A percentile compares a stretch with the other conserved stretches of the same genome.
These are phyloP conservation scores for Mariannaea elegans DNA, from an alignment of 2,329 filamentous ascomycete genomes.

Conservation along the genomic window DNA sequence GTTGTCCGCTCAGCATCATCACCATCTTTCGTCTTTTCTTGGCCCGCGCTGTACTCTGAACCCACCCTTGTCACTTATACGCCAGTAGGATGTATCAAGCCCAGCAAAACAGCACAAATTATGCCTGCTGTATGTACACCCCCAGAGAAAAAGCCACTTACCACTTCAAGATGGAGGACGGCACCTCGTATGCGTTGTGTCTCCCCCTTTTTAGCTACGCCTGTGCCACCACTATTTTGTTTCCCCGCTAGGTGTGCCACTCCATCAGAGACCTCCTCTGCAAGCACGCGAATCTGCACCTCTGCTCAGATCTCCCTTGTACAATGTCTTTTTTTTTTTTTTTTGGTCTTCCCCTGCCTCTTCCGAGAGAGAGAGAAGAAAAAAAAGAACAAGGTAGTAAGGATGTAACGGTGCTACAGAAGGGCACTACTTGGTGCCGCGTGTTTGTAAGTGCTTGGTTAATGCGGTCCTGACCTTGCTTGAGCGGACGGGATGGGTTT, in stretches of 20 bases:
- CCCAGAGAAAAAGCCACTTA: slow-evolving; percentile 2
- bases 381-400: background rate
- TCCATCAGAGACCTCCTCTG: slow-evolving; percentile 43
- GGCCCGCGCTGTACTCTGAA: too few relatives aligned
- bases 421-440: slow-evolving; percentile 25
- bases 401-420: slow-evolving; percentile 26
- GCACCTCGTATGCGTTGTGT: slow-evolving; percentile 35
- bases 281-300: slow-evolving; percentile 42
- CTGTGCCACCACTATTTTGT: slow-evolving; percentile 2
- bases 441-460: slow-evolving; percentile 39
- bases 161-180: slow-evolving; percentile 16
- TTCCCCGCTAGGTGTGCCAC: slow-evolving; percentile 30
- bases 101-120: too few relatives aligned
- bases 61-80: too few relatives aligned
- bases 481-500: background rate
- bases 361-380: too few relatives aligned
- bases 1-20: background rate
- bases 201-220: slow-evolving; percentile 7
- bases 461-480: slow-evolving; percentile 5
- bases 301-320: slow-evolving; percentile 37
- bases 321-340: background rate
- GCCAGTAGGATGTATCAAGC: too few relatives aligned
- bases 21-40: background rate
- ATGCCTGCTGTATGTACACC: too few relatives aligned
- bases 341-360: background rate